Conservation (phyloP, 306 rosid species). For the Mimosa pudica region DNA sequence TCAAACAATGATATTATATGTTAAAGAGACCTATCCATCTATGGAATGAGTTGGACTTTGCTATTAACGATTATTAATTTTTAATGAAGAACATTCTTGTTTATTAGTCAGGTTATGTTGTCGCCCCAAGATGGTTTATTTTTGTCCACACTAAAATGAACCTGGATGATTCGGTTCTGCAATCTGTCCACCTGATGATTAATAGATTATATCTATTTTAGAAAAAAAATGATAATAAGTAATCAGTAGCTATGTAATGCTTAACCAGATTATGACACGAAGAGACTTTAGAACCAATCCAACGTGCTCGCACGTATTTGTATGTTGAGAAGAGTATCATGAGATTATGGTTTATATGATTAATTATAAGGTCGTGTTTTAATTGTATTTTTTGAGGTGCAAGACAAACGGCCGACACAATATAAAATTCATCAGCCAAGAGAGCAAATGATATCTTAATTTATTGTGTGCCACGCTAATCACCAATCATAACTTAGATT, state of each 20-base stretch:
- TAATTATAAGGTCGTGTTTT: not conserved
- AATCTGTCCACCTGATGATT: not conserved
- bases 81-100: too few relatives aligned
- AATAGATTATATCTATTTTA: not conserved
- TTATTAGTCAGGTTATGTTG: too few relatives aligned
- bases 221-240: not conserved
- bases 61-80: too few relatives aligned
- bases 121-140: too few relatives aligned
- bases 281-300: not conserved
- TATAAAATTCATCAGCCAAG: not conserved
- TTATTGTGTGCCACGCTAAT: not conserved
- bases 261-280: not conserved
- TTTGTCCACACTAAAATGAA: too few relatives aligned
- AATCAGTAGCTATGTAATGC: not conserved
- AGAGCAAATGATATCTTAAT: conserved; percentile 4
- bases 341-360: not conserved
- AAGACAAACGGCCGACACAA: conserved; percentile 16
- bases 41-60: too few relatives aligned
- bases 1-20: too few relatives aligned
- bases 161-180: not conserved
- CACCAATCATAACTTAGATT: conserved; percentile 5
- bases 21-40: too few relatives aligned
- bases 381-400: not conserved
- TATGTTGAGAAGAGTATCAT: not conserved
- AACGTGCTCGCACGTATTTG: conserved; percentile 15